phyloP scores from a whole-genome alignment of 148 eudicot species.

The Rhododendron simsii region DNA sequence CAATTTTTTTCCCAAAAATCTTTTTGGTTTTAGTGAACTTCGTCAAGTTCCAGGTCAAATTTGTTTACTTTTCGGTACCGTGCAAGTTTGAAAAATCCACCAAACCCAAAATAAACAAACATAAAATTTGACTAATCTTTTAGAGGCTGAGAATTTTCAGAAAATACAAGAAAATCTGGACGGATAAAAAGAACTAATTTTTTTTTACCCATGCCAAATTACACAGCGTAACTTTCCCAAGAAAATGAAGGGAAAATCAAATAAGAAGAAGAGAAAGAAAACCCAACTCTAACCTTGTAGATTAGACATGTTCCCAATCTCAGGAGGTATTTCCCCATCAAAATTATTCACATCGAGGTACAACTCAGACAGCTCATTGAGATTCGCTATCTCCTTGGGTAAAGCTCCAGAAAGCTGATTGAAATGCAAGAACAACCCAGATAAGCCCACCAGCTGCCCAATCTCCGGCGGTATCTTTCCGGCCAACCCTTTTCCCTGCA shows the following conservation, averaged over 20 bases:
- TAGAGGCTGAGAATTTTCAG: not conserved
- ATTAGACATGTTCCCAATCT: constrained; percentile 60
- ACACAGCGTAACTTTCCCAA: constrained; percentile 9
- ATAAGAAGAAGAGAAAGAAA: not conserved
- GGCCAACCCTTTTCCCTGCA: constrained; percentile 72
- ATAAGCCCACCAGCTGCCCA: constrained; percentile 59
- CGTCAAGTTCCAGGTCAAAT: not conserved
- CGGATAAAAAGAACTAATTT: not conserved
- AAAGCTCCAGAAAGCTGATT: constrained; percentile 57
- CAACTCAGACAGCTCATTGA: constrained; percentile 65
- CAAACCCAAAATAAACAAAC: not conserved
- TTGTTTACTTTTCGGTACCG: not conserved
- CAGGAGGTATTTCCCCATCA: constrained; percentile 55
- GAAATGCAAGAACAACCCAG: constrained; percentile 81
- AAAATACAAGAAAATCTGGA: not conserved
- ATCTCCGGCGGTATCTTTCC: constrained; percentile 64
- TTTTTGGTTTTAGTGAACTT: not conserved
- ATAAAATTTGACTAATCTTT: not conserved
- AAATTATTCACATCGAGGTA: constrained; percentile 81
- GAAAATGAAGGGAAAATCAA: not conserved
- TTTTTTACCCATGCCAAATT: not conserved
- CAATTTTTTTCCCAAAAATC: not conserved
- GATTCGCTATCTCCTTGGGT: constrained; percentile 59
- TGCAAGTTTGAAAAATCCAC: not conserved
- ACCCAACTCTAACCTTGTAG: constrained; percentile 58